phyloP scores from a whole-genome alignment of 2,329 filamentous ascomycete genomes.

The Penicillium sp. region DNA sequence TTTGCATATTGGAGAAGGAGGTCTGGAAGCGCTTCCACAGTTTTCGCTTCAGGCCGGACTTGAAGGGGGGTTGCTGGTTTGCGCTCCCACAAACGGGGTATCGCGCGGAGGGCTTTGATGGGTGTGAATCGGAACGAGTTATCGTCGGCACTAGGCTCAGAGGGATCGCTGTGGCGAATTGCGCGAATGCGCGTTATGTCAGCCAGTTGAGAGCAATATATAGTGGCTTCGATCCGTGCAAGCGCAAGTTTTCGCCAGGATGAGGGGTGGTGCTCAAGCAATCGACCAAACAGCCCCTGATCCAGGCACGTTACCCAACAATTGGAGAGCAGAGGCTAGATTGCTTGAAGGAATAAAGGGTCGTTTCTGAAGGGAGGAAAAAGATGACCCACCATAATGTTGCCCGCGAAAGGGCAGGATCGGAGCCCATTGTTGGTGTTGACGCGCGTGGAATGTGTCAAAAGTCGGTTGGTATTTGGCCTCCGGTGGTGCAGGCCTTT shows the following conservation, averaged over 20 bases:
- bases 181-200: slow-evolving; percentile 16
- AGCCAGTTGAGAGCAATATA: slow-evolving; percentile 13
- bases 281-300: slow-evolving; percentile 16
- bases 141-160: slow-evolving; percentile 21
- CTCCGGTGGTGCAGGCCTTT: neutral
- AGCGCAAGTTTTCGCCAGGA: neutral
- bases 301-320: neutral
- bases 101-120: slow-evolving; percentile 36
- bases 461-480: slow-evolving; percentile 18
- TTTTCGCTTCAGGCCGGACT: slow-evolving; percentile 46
- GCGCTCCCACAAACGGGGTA: slow-evolving; percentile 51
- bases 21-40: slow-evolving; percentile 51
- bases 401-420: slow-evolving; percentile 22
- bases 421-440: slow-evolving; percentile 28
- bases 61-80: slow-evolving; percentile 49
- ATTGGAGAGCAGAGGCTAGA: neutral
- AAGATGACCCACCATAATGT: slow-evolving; percentile 25
- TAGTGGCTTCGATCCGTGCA: neutral
- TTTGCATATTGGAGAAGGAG: slow-evolving; percentile 41
- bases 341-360: neutral
- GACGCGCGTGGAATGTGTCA: slow-evolving; percentile 33
- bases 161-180: slow-evolving; percentile 11
- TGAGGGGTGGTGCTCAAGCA: neutral
- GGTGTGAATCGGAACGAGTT: slow-evolving; percentile 48
- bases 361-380: neutral